Conservation (phyloP, 441 rosid species). For the Raphanus hybrid region DNA sequence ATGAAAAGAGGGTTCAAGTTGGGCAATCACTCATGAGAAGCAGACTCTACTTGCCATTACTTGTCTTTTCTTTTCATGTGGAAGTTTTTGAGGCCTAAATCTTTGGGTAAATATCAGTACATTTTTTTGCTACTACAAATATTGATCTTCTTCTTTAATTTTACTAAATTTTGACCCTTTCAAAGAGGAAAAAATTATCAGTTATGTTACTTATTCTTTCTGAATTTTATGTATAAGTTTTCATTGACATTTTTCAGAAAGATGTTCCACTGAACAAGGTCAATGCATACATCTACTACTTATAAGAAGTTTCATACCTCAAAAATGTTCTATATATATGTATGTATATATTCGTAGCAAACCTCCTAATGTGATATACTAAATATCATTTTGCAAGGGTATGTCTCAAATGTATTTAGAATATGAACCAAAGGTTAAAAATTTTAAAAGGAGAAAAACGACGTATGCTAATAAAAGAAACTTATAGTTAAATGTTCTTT, state of each 20-base stretch:
- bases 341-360: neutral
- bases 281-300: neutral
- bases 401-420: neutral
- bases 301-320: neutral
- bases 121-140: constrained; percentile 13
- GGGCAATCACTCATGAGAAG: constrained; percentile 57
- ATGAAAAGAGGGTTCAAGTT: constrained; percentile 51
- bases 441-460: neutral
- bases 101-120: constrained; percentile 31
- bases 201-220: constrained; percentile 15
- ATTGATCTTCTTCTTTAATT: constrained; percentile 24
- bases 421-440: neutral
- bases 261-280: constrained; percentile 26
- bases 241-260: constrained; percentile 18
- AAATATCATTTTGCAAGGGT: neutral
- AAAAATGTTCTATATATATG: neutral
- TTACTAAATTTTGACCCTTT: constrained; percentile 37
- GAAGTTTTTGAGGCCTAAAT: constrained; percentile 40
- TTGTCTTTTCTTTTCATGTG: constrained; percentile 48
- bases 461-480: neutral
- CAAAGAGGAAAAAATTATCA: constrained; percentile 24
- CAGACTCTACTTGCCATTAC: constrained; percentile 60
- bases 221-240: neutral
- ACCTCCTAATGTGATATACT: neutral
- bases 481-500: neutral